phyloP scores from a whole-genome alignment of 345 rosid species.

The Punica granatum region DNA sequence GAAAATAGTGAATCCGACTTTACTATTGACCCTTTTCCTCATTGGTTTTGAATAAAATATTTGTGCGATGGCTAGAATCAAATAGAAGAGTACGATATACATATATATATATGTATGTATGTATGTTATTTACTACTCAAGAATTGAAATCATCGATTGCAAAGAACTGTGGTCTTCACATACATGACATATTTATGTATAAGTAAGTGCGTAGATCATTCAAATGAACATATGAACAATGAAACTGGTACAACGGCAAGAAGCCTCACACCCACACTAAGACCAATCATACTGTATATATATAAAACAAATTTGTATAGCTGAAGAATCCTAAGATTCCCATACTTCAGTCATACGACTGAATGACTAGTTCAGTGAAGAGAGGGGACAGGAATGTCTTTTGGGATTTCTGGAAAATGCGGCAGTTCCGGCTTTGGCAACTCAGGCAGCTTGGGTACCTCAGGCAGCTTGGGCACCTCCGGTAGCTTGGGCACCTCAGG shows the following conservation, averaged over 20 bases:
- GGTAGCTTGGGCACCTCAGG: conserved; percentile 3
- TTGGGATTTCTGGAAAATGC: too few relatives aligned
- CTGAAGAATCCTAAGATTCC: conserved; percentile 3
- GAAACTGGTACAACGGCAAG: background rate
- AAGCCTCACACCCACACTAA: background rate
- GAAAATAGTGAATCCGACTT: too few relatives aligned
- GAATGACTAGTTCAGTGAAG: too few relatives aligned
- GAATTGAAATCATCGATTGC: background rate
- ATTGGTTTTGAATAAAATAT: too few relatives aligned
- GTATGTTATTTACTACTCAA: too few relatives aligned
- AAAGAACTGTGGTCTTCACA: background rate
- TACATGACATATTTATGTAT: too few relatives aligned
- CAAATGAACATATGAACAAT: background rate
- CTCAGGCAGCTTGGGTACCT: background rate
- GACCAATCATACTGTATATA: background rate
- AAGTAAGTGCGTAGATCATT: background rate
- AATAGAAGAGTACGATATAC: background rate
- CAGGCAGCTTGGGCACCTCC: conserved; percentile 13
- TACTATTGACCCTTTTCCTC: too few relatives aligned
- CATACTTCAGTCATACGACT: background rate
- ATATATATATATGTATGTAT: too few relatives aligned
- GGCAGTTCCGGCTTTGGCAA: background rate
- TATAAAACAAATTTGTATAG: background rate
- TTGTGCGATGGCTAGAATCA: background rate
- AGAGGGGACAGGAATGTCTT: too few relatives aligned